phyloP scores from a whole-genome alignment of 2,329 filamentous ascomycete species.

The Beauveria pseudobassiana region DNA sequence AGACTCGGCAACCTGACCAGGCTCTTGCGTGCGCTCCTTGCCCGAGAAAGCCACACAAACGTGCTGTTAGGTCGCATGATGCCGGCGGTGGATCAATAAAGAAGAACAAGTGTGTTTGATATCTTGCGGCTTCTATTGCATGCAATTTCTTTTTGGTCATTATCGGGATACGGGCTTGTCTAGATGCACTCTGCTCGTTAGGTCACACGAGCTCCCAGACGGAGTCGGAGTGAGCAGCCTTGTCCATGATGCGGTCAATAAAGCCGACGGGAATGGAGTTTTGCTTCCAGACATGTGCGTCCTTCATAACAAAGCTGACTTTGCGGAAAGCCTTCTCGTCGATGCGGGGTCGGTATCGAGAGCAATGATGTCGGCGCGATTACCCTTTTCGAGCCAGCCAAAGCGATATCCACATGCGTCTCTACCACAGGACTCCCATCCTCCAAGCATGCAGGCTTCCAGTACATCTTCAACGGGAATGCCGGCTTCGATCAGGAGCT shows the following conservation, averaged over 20 bases:
- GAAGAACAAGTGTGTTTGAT: not conserved
- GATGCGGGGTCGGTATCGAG: slow-evolving; percentile 34
- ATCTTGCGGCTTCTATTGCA: not conserved
- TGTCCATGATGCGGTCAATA: slow-evolving; percentile 9
- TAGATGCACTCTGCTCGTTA: not conserved
- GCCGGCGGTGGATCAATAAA: not conserved
- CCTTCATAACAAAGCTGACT: slow-evolving; percentile 51
- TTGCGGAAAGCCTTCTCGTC: slow-evolving; percentile 35
- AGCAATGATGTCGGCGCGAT: slow-evolving; percentile 44
- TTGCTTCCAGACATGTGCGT: slow-evolving; percentile 42
- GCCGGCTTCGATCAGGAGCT: slow-evolving; percentile 45
- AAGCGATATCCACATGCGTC: slow-evolving; percentile 44
- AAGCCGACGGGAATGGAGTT: slow-evolving; percentile 18
- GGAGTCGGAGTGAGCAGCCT: not conserved
- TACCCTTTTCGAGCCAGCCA: slow-evolving; percentile 42
- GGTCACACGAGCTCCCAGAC: not conserved
- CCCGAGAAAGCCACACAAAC: not conserved
- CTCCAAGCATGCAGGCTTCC: slow-evolving; percentile 41
- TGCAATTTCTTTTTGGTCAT: not conserved
- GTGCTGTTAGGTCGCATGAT: not conserved
- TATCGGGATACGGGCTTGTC: not conserved
- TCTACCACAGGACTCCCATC: slow-evolving; percentile 48
- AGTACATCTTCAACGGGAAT: slow-evolving; percentile 42
- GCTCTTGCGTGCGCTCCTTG: not conserved
- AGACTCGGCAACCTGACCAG: slow-evolving; percentile 4